Evolutionary conservation across 495 filamentous ascomycete species (phyloP), one percentile per base, ranked within the genome.

Genomic region (Aspergillus leporis): DNA sequence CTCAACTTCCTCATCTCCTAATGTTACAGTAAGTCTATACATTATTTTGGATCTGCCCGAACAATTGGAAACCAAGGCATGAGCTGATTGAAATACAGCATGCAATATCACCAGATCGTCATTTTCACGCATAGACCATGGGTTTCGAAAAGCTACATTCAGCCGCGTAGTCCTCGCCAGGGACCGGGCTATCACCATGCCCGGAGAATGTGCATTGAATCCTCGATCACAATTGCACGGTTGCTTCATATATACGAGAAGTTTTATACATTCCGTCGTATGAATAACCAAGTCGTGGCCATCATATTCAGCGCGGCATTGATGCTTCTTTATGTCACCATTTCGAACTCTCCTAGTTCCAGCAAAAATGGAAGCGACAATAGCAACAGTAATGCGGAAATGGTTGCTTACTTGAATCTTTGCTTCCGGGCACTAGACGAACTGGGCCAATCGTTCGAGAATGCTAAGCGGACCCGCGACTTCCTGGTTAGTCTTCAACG

Each of bases 101-200:
- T 82, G 71, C 78, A 82, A 79, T 82, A 81, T 54, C 74, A 82
- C 57, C 76, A 79, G 59, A 78, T 78, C 4, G 67, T 82, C 40
- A 80, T 82, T 45, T 80, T 80, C 61, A 73, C 78, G 59, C 75
- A 81, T 53, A 69, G 78, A 10, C 79, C 79, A 16, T 82, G 76
- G 72, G 73, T 82, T 7, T 81, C 79, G 1, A 80, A 78, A 59
- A 76, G 64, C 58, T 78, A 76, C 60, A 78, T 77, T 48, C 78
- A 80, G 53, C 77, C 77, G 10, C 74, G 73, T 23, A 66, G 61
- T 38, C 78, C 76, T 5, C 74, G 74, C 38, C 75, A 74, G 53
- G 77, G 75, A 34, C 75, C 71, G 3, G 78, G 79, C 31, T 76
- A 77, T 47, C 71, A 75, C 60, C 78, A 81, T 45, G 77, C 77